These are phyloP conservation scores for Suillus sp. DNA, from an alignment of 768 basidiomycete species.

Conservation along the genomic window DNA sequence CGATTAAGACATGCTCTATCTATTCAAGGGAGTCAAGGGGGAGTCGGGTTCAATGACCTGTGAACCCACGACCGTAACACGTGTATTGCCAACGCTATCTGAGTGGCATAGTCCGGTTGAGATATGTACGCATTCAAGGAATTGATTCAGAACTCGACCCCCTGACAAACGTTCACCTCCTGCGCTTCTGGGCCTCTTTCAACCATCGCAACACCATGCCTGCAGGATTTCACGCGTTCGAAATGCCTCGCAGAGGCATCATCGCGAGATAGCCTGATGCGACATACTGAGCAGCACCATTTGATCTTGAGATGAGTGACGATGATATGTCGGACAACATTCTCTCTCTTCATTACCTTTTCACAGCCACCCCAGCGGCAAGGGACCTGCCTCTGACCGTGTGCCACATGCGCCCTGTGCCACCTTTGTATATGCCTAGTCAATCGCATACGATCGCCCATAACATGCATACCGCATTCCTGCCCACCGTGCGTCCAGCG, in stretches of 20 bases:
- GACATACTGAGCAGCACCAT: constrained; percentile 32
- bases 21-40: background rate
- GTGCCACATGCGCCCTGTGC: constrained; percentile 24
- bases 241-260: constrained; percentile 35
- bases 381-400: constrained; percentile 13
- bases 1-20: background rate
- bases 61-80: background rate
- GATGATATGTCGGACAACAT: constrained; percentile 31
- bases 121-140: background rate
- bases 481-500: constrained; percentile 27
- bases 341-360: constrained; percentile 34
- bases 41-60: background rate
- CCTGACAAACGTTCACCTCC: constrained; percentile 24
- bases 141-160: constrained; percentile 17
- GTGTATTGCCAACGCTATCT: background rate
- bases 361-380: constrained; percentile 31
- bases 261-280: constrained; percentile 31
- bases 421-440: constrained; percentile 31
- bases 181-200: constrained; percentile 14
- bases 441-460: constrained; percentile 28
- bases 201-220: constrained; percentile 12
- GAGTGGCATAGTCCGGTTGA: background rate
- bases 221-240: constrained; percentile 29
- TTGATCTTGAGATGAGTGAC: constrained; percentile 33
- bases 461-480: constrained; percentile 28